phyloP scores from a whole-genome alignment of 1,284 basidiomycete species.

The Apiotrichum akiyoshidainum region DNA sequence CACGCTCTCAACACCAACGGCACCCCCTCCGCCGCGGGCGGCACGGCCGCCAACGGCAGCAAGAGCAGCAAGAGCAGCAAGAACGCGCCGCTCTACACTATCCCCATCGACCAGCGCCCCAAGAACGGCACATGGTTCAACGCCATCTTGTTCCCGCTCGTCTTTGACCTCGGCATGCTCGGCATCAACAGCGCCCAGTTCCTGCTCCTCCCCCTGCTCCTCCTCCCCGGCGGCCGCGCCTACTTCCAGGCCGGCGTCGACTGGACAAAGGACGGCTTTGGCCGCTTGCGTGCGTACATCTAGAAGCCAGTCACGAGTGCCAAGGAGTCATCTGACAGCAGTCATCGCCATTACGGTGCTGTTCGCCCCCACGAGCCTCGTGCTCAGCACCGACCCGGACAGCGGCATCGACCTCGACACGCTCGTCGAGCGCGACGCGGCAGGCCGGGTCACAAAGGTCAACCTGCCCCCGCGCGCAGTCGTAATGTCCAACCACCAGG shows the following conservation, averaged over 20 bases:
- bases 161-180: conserved; percentile 67
- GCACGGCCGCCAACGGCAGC: neutral
- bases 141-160: conserved; percentile 58
- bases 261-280: conserved; percentile 79
- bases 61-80: neutral
- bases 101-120: conserved; percentile 63
- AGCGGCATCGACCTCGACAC: conserved; percentile 30
- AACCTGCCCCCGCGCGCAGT: conserved; percentile 73
- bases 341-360: conserved; percentile 58
- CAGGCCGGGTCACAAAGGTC: conserved; percentile 61
- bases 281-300: conserved; percentile 61
- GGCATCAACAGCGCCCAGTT: conserved; percentile 70
- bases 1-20: too few species aligned
- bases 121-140: conserved; percentile 58
- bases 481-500: conserved; percentile 77
- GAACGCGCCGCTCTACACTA: conserved; percentile 50
- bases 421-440: conserved; percentile 56
- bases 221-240: conserved; percentile 45
- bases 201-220: conserved; percentile 60
- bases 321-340: conserved; percentile 11
- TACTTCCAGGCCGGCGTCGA: conserved; percentile 67
- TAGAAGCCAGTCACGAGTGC: too few species aligned
- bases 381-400: conserved; percentile 57
- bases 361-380: conserved; percentile 74
- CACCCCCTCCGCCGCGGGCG: neutral